Percentiles rank a stretch among this genome's conserved stretches.
Evolutionary conservation across 805 yeast genomes (phyloP).

Genomic region (Metschnikowia hibisci): DNA sequence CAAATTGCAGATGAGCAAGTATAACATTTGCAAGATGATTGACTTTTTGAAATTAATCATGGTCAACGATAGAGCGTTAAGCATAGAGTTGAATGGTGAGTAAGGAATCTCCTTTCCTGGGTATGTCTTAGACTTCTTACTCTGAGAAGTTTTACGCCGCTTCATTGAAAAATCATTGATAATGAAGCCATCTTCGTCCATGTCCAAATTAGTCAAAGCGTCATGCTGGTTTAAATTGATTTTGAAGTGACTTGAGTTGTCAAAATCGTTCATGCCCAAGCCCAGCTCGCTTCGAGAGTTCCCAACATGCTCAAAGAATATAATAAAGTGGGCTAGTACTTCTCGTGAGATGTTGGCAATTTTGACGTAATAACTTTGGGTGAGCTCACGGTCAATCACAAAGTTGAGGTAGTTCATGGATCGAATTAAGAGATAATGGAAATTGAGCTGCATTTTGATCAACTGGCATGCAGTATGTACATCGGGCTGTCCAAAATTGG

Average conservation of each 20-base stretch:
- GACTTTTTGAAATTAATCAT: conserved; percentile 42
- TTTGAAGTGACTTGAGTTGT: conserved; percentile 4
- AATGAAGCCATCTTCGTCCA: conserved; percentile 44
- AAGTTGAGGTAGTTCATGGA: conserved; percentile 40
- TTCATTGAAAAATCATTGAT: conserved; percentile 42
- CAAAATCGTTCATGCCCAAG: background rate
- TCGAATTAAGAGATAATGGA: conserved; percentile 41
- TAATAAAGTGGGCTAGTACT: conserved; percentile 34
- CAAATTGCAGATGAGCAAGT: conserved; percentile 37
- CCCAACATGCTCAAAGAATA: conserved; percentile 35
- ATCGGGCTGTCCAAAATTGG: conserved; percentile 35
- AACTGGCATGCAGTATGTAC: conserved; percentile 35
- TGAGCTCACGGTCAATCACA: conserved; percentile 39
- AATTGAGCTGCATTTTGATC: conserved; percentile 41
- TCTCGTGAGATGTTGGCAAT: conserved; percentile 38
- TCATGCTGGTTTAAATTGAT: conserved; percentile 1
- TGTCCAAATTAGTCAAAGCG: conserved; percentile 28
- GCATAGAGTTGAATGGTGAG: conserved; percentile 39
- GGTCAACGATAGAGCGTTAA: conserved; percentile 42
- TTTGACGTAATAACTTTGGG: conserved; percentile 30
- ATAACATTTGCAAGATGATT: conserved; percentile 40
- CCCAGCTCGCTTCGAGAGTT: conserved; percentile 11
- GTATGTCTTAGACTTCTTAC: conserved; percentile 16
- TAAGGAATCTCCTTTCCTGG: conserved; percentile 24
- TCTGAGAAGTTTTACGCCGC: conserved; percentile 16